These are phyloP conservation scores for Xylaria grammica DNA, from an alignment of 495 filamentous ascomycete genomes.

Conservation along the genomic window DNA sequence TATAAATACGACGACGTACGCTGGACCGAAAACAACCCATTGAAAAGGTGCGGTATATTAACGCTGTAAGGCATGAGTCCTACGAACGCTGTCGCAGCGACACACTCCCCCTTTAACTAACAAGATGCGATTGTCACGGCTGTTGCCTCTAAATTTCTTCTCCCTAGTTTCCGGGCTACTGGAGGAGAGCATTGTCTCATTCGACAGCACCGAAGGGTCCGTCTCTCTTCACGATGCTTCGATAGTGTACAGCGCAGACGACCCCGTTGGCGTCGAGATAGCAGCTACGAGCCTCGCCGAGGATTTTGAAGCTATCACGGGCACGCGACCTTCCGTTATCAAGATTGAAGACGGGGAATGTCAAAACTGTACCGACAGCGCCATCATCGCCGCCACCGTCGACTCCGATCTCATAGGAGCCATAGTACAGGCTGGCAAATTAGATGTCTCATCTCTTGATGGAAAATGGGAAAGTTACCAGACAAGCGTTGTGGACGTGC, in stretches of 20 bases:
- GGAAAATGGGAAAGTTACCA: constrained; percentile 68
- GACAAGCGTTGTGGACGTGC: constrained; percentile 53
- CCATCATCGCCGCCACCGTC: constrained; percentile 13
- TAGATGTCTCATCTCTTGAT: constrained; percentile 53
- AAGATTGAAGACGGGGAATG: background rate
- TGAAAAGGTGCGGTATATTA: background rate
- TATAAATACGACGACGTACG: background rate
- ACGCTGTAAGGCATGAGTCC: background rate
- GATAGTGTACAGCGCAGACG: constrained; percentile 47
- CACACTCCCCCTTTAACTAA: background rate
- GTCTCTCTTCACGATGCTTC: constrained; percentile 38
- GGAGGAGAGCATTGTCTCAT: constrained; percentile 35
- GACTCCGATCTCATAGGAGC: background rate
- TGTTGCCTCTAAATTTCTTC: background rate
- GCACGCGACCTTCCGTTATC: constrained; percentile 21
- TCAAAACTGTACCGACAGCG: background rate
- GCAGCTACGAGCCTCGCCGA: constrained; percentile 59
- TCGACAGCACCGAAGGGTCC: constrained; percentile 24
- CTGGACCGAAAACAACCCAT: background rate
- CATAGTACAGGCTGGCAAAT: constrained; percentile 22
- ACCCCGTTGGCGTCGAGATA: constrained; percentile 63
- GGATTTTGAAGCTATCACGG: constrained; percentile 64
- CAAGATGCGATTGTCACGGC: constrained; percentile 2
- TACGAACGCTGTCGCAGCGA: background rate
- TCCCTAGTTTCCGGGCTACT: constrained; percentile 19